phyloP scores from a whole-genome alignment of 345 rosid genomes.

The Lenwebbia sp. region DNA sequence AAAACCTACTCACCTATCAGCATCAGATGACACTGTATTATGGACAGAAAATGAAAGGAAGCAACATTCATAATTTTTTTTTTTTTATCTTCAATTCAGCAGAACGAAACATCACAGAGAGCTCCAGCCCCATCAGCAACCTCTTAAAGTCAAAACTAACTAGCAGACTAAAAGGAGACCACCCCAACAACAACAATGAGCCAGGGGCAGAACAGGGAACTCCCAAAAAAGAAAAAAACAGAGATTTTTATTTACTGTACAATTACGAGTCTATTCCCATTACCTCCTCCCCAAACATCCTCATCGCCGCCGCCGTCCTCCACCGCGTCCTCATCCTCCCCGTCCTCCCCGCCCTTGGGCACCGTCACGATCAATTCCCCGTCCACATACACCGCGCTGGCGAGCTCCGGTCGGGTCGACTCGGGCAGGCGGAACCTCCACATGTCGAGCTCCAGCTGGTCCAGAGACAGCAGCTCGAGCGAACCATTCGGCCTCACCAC shows the following conservation, averaged over 20 bases:
- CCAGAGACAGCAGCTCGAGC: constrained; percentile 41
- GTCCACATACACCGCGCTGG: constrained; percentile 56
- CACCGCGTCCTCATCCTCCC: constrained; percentile 22
- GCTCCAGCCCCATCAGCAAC: neutral
- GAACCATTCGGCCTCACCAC: constrained; percentile 63
- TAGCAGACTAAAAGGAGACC: neutral
- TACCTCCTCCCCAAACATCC: constrained; percentile 60
- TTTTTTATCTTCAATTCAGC: neutral
- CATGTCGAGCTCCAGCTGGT: constrained; percentile 78
- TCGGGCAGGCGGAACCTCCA: constrained; percentile 94
- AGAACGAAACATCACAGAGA: neutral
- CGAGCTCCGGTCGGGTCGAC: constrained; percentile 84
- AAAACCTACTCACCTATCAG: neutral
- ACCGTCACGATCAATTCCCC: constrained; percentile 87
- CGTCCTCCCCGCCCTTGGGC: constrained; percentile 49
- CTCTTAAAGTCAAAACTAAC: neutral
- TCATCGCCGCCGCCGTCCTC: constrained; percentile 9
- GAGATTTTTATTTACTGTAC: constrained; percentile 45
- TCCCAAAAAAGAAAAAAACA: neutral
- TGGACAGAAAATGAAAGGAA: neutral
- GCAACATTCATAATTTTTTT: neutral
- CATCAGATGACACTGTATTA: neutral
- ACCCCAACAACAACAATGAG: neutral
- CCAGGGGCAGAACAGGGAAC: neutral
- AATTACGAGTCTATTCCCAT: constrained; percentile 74